Evolutionary conservation across 768 basidiomycete genomes (phyloP), one percentile per base, ranked within the genome.

Genomic region (Boletus tomentosulus): DNA sequence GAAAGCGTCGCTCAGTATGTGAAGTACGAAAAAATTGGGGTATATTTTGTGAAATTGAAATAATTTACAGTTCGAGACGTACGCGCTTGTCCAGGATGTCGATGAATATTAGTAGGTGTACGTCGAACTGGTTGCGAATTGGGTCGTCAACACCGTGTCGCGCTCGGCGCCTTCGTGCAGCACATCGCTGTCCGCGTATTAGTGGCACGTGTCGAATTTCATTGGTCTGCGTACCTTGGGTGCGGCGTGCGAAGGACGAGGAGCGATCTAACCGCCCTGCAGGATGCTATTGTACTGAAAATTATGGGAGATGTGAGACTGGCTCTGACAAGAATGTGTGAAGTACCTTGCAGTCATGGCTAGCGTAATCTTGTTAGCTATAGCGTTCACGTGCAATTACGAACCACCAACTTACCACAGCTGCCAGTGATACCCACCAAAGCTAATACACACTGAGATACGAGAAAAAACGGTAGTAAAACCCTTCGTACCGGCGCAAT

Each of bases 51-150:
- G 19, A 41, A n/a, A 24, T 41, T 11, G 19, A 24, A 4, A 19
- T 19, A 12, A 41, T 41, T 41, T 12, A 41, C 11, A 22, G 12
- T 24, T 12, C 39, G 10, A 12, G 10, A 41, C 11, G 22, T 24
- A 24, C 11, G 11, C 22, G 19, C 39, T 24, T 39, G n/a, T 10
- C 38, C n/a, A 39, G 6, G 3, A 39, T 19, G 19, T 19, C 19
- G 19, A 19, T 22, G 15, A 44, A 2, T 13, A 13, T 71, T 70
- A 0, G 76, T 76, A 48, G 15, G 24, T 35, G 22, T n/a, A 12
- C 8, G 24, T 47, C 22, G 24, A 37, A 37, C 16, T n/a, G 3
- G 44, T 45, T 10, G 44, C 15, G 15, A 55, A 9, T 19, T 52
- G 53, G 4, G 50, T 61, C 27, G 59, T 54, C 33, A 57, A 45